Percentiles rank a stretch among this genome's conserved stretches.
Evolutionary conservation across 2,329 filamentous ascomycete species (phyloP).

Genomic region (Fusarium continuum): DNA sequence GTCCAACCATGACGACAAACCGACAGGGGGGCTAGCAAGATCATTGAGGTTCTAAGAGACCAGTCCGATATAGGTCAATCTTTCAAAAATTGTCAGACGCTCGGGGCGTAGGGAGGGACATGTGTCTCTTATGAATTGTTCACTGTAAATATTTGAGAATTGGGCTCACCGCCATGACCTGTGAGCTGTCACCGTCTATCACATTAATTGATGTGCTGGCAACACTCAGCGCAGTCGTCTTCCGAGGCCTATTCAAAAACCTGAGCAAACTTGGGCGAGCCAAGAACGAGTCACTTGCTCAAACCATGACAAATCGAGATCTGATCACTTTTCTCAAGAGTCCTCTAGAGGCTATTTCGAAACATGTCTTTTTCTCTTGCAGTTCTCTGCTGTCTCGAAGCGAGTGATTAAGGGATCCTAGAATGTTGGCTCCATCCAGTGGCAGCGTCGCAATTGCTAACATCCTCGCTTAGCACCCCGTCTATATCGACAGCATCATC

Average conservation of each 20-base stretch:
- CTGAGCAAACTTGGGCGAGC: not conserved
- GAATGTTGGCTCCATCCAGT: not conserved
- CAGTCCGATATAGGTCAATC: no score
- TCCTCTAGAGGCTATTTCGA: no score
- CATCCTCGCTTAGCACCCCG: not conserved
- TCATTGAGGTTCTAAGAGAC: no score
- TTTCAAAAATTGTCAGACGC: not conserved
- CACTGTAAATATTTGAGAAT: not conserved
- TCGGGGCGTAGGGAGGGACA: not conserved
- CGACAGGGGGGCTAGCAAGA: constrained; percentile 6
- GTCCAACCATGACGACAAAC: constrained; percentile 29
- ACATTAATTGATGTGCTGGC: constrained; percentile 25
- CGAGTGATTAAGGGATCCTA: no score
- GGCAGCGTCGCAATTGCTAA: not conserved
- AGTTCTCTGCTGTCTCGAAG: no score
- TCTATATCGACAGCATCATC: not conserved
- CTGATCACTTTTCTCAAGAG: no score
- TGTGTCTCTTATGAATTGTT: not conserved
- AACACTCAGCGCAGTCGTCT: not conserved
- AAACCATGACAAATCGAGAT: not conserved
- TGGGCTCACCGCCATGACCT: constrained; percentile 21
- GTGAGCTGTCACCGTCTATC: constrained; percentile 28
- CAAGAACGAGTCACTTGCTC: not conserved
- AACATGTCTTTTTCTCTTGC: no score
- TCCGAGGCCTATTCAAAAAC: not conserved